Percentiles rank a stretch among this genome's conserved stretches.
Evolutionary conservation across 176 grass and related monocot genomes (phyloP).

Genomic region (Typha latifolia): DNA sequence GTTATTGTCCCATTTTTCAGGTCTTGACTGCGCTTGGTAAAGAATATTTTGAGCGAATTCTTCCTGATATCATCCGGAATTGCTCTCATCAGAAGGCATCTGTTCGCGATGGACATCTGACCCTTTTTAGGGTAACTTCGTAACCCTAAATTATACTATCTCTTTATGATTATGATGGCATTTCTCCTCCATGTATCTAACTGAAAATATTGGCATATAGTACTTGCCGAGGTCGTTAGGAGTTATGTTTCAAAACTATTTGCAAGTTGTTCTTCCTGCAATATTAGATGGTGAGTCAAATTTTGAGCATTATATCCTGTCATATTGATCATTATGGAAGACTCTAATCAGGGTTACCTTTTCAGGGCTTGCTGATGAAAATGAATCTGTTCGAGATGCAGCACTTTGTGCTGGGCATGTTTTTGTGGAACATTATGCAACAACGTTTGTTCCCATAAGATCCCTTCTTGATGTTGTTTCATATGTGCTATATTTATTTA

Average conservation of each 20-base stretch:
- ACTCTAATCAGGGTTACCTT: conserved; percentile 10
- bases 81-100: conserved; percentile 94
- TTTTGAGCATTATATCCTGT: conserved; percentile 12
- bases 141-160: neutral
- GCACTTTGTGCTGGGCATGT: conserved; percentile 95
- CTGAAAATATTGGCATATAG: conserved; percentile 31
- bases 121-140: conserved; percentile 67
- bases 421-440: conserved; percentile 97
- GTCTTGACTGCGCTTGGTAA: conserved; percentile 91
- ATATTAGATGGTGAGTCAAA: conserved; percentile 87
- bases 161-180: conserved; percentile 6
- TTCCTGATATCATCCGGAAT: conserved; percentile 90
- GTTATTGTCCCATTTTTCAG: conserved; percentile 40
- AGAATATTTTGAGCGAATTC: conserved; percentile 85
- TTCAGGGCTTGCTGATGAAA: conserved; percentile 93
- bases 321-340: conserved; percentile 14
- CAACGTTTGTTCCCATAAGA: conserved; percentile 34
- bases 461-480: neutral
- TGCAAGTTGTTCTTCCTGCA: conserved; percentile 81
- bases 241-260: conserved; percentile 78
- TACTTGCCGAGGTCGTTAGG: conserved; percentile 91
- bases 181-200: conserved; percentile 16
- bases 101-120: conserved; percentile 91
- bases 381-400: conserved; percentile 94
- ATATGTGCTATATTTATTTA: neutral